Evolutionary conservation across 2,329 filamentous ascomycete genomes (phyloP).

Genomic region (Tolypocladium tropicale): DNA sequence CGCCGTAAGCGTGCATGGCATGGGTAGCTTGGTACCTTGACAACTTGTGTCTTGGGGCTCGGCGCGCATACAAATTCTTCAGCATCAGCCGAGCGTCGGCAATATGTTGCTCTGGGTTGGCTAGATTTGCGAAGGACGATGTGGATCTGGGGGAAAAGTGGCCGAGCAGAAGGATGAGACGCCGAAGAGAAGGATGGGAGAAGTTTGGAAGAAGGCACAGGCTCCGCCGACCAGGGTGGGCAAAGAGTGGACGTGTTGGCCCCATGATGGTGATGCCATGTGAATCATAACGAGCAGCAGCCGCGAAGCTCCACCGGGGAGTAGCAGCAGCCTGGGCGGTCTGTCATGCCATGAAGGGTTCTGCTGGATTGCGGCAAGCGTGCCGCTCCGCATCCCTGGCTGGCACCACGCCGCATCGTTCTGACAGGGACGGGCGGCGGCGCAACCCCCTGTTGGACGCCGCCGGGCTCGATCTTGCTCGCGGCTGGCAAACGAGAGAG

Average conservation of each 20-base stretch:
- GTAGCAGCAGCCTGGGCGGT: too few relatives aligned
- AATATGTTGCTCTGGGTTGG: neutral
- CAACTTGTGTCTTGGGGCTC: too few relatives aligned
- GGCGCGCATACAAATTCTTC: too few relatives aligned
- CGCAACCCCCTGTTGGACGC: neutral
- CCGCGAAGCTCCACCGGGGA: neutral
- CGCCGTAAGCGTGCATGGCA: neutral
- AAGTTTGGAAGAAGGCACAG: neutral
- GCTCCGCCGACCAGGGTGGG: too few relatives aligned
- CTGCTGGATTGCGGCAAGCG: neutral
- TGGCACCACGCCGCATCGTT: neutral
- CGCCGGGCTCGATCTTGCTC: neutral
- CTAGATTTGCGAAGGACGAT: neutral
- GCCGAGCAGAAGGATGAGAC: too few relatives aligned
- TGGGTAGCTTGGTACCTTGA: too few relatives aligned
- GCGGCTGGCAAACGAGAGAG: neutral
- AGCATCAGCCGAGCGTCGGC: neutral
- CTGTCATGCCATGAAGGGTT: neutral
- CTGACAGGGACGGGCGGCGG: neutral
- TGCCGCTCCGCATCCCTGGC: neutral
- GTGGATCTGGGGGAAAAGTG: neutral
- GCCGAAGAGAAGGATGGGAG: neutral
- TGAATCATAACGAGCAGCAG: neutral
- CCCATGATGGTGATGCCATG: neutral
- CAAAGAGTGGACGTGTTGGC: neutral